Percentiles rank a stretch among this genome's conserved stretches.
phyloP scores from a whole-genome alignment of 1,139 yeast species.

The Debaryomyces nepalensis region DNA sequence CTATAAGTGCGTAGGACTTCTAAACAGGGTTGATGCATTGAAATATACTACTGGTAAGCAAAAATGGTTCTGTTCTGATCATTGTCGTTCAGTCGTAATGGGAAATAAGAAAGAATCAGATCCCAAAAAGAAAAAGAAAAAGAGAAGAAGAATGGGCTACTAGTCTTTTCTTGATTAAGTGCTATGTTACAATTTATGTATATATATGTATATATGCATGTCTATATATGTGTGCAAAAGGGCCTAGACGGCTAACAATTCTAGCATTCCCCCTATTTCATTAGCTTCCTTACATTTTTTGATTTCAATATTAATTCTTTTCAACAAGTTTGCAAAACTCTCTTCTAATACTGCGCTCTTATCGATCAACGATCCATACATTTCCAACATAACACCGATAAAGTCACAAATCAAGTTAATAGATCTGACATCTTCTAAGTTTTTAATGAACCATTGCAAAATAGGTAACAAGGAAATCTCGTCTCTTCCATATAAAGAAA shows the following conservation, averaged over 20 bases:
- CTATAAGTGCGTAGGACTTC: conserved; percentile 51
- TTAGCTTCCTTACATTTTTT: conserved; percentile 85
- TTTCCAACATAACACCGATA: conserved; percentile 77
- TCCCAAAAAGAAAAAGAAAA: conserved; percentile 25
- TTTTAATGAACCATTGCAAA: conserved; percentile 78
- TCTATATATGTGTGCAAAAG: too few relatives aligned
- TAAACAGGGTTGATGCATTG: conserved; percentile 45
- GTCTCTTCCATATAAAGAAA: conserved; percentile 79
- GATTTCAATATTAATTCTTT: conserved; percentile 69
- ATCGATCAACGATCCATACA: conserved; percentile 75
- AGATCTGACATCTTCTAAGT: conserved; percentile 79
- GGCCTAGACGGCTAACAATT: conserved; percentile 59
- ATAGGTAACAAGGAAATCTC: conserved; percentile 85
- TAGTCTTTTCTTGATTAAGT: conserved; percentile 5
- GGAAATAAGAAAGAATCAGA: conserved; percentile 20
- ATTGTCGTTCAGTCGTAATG: conserved; percentile 32
- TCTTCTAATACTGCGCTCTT: conserved; percentile 82
- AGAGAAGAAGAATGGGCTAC: conserved; percentile 14
- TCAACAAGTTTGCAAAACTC: conserved; percentile 60
- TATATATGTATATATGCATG: conserved; percentile 12
- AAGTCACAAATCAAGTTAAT: conserved; percentile 81
- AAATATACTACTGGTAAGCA: conserved; percentile 41
- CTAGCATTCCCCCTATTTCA: conserved; percentile 91
- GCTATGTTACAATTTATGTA: conserved; percentile 12
- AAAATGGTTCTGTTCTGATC: conserved; percentile 49